Base-by-base conservation (phyloP, 495 filamentous ascomycete species). In the Daldinia loculata region DNA sequence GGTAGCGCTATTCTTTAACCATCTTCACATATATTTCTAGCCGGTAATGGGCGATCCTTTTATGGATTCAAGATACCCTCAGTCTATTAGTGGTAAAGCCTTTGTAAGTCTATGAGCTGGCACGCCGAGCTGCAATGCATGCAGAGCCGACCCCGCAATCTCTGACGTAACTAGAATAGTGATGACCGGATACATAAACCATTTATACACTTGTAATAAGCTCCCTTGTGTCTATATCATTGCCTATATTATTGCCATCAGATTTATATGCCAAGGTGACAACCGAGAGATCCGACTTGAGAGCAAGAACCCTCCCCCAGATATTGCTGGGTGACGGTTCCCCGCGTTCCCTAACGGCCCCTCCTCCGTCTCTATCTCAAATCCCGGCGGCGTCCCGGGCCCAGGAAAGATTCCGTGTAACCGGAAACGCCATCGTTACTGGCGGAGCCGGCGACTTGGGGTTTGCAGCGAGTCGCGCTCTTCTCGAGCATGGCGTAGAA, bases 401-500 rank as follows among this genome's bases (percentile, higher is more conserved):
- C 22, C 75, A 80, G 32, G 81, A 84, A 60, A 82, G 90, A 53
- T 92, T 92, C 70, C 80, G 84, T 22, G 84, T 92, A 30, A 76
- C 80, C 43, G 89, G 89, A 22, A 92, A 89, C 67, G 89, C 89
- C 27, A 85, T 91, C 56, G 86, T 93, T 29, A 92, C 91, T 26
- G 91, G 91, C 19, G 90, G 91, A 52, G 84, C 89, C 32, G 90
- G 91, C 2, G 88, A 84, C n/a, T 82, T 93, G 7, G 91, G 86
- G 4, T 83, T 90, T 3, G 79, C 82, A 4, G 81, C 84, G 9
- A 84, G 84, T 3, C 82, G 83, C 4, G 90, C 90, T 5, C 84
- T 93, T 15, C 87, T 93, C n/a, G 91, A 93, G 74, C 90, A 92
- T 69, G 91, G 90, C 11, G 79, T 88, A 2, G 71, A 81, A 3